A percentile compares a stretch with the other conserved stretches of the same genome.
phyloP scores from a whole-genome alignment of 495 filamentous ascomycete species.

The Xylaria grammica region DNA sequence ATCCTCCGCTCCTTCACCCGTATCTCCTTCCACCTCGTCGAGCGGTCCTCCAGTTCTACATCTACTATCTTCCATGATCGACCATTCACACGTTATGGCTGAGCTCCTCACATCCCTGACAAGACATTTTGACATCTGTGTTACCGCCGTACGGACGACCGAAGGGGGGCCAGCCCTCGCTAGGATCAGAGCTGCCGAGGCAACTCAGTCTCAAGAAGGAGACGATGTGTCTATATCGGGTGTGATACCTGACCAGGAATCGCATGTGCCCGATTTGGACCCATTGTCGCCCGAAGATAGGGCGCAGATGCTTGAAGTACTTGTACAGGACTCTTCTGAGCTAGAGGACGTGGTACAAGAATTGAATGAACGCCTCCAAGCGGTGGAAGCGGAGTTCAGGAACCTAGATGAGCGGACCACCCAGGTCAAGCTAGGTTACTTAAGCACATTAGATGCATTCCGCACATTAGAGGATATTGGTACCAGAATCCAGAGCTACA shows the following conservation, averaged over 20 bases:
- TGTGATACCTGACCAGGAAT: slow-evolving; percentile 62
- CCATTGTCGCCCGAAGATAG: slow-evolving; percentile 78
- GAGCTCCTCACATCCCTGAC: slow-evolving; percentile 79
- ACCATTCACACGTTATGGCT: slow-evolving; percentile 84
- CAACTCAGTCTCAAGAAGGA: slow-evolving; percentile 63
- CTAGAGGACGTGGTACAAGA: slow-evolving; percentile 91
- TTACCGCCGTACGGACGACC: slow-evolving; percentile 87
- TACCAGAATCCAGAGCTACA: slow-evolving; percentile 66
- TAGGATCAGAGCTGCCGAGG: slow-evolving; percentile 58
- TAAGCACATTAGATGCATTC: slow-evolving; percentile 62
- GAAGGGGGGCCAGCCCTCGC: slow-evolving; percentile 84
- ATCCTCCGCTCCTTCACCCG: slow-evolving; percentile 37
- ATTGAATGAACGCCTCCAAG: slow-evolving; percentile 72
- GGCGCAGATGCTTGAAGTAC: slow-evolving; percentile 79
- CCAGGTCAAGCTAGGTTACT: slow-evolving; percentile 55
- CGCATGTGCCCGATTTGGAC: slow-evolving; percentile 64
- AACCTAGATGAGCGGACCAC: slow-evolving; percentile 62
- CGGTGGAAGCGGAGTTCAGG: slow-evolving; percentile 74
- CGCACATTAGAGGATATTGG: slow-evolving; percentile 71
- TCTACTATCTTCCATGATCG: slow-evolving; percentile 74
- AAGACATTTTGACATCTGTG: slow-evolving; percentile 93
- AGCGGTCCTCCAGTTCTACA: slow-evolving; percentile 62
- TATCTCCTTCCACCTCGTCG: slow-evolving; percentile 44
- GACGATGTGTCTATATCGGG: slow-evolving; percentile 63
- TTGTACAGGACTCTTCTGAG: slow-evolving; percentile 81